A percentile compares a stretch with the other conserved stretches of the same genome.
phyloP scores from a whole-genome alignment of 75 land plant genomes.

The Cunninghamia lanceolata region DNA sequence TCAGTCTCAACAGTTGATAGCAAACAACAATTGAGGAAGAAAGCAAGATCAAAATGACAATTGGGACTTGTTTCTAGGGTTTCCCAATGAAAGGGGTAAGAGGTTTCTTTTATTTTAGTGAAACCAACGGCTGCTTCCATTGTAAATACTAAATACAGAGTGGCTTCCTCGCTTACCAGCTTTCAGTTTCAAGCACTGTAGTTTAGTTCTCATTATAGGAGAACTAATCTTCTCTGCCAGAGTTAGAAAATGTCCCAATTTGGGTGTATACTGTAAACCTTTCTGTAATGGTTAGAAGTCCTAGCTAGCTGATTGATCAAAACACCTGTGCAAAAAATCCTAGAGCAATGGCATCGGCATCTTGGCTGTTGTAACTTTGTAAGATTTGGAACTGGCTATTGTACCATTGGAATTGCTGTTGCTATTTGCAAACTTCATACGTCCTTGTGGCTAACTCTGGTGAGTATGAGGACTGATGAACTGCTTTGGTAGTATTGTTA shows the following conservation, averaged over 20 bases:
- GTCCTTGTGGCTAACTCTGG: background rate
- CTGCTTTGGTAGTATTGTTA: background rate
- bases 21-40: constrained; percentile 20
- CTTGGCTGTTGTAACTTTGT: background rate
- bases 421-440: background rate
- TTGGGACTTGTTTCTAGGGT: background rate
- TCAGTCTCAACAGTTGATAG: constrained; percentile 34
- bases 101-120: background rate
- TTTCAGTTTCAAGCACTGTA: constrained; percentile 2
- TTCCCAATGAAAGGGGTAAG: background rate
- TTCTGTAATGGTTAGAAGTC: constrained; percentile 5
- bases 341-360: background rate
- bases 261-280: background rate
- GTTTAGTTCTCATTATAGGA: background rate
- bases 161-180: background rate
- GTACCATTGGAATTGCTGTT: background rate
- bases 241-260: constrained; percentile 3
- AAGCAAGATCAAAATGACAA: background rate
- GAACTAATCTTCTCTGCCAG: background rate
- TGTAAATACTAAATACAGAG: constrained; percentile 9
- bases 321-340: background rate
- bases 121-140: background rate
- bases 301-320: background rate
- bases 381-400: background rate
- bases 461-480: background rate